A percentile compares a stretch with the other conserved stretches of the same genome.
phyloP scores from a whole-genome alignment of 805 yeast genomes.

The Myxozyma geophila region DNA sequence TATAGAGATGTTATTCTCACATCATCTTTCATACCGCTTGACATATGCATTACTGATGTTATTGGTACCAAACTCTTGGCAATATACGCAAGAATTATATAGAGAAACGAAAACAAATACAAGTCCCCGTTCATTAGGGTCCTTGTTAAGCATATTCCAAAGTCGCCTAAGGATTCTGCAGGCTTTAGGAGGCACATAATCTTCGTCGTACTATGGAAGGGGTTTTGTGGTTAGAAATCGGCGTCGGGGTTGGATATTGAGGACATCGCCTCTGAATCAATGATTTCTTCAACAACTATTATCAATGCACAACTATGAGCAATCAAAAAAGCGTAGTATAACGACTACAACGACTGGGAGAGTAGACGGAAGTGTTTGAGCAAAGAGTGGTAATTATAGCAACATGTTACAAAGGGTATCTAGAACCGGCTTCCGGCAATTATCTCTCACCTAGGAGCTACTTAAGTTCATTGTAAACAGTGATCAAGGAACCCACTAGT shows the following conservation, averaged over 20 bases:
- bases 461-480: no score
- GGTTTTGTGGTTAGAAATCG: neutral
- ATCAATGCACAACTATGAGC: neutral
- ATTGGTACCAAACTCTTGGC: slow-evolving; percentile 63
- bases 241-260: neutral
- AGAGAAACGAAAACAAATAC: slow-evolving; percentile 54
- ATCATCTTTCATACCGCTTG: slow-evolving; percentile 61
- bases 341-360: no score
- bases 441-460: no score
- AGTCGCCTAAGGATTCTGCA: neutral
- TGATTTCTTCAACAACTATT: neutral
- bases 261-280: neutral
- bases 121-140: slow-evolving; percentile 51
- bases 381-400: neutral
- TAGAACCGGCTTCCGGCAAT: neutral
- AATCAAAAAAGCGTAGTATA: no score
- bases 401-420: neutral
- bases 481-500: no score
- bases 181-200: slow-evolving; percentile 3
- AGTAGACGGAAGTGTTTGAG: neutral
- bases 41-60: slow-evolving; percentile 68
- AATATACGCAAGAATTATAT: slow-evolving; percentile 67
- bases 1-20: slow-evolving; percentile 40
- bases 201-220: neutral
- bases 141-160: neutral